A percentile compares a stretch with the other conserved stretches of the same genome.
Evolutionary conservation across 225 moss, liverwort and hornwort genomes (phyloP).

Genomic region (Lunularia cruciata): DNA sequence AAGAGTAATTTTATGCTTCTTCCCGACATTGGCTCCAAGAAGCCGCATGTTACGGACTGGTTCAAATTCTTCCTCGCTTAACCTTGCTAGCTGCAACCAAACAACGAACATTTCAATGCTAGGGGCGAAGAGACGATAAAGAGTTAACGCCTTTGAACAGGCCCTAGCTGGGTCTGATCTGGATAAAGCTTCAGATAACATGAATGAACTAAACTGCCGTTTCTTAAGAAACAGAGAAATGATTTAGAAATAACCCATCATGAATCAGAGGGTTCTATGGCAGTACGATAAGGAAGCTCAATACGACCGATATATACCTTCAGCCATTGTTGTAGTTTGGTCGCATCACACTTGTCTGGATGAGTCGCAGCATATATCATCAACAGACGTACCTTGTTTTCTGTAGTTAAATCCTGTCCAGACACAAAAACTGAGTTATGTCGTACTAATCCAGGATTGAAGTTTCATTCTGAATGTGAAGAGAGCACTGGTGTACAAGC

Average conservation of each 20-base stretch:
- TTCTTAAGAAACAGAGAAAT: too few species aligned
- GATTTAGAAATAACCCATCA: too few species aligned
- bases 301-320: conserved; percentile 50
- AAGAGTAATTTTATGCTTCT: conserved; percentile 60
- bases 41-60: conserved; percentile 72
- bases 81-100: conserved; percentile 82
- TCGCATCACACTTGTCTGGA: conserved; percentile 86
- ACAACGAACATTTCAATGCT: too few species aligned
- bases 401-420: conserved; percentile 70
- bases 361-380: conserved; percentile 82
- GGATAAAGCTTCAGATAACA: neutral
- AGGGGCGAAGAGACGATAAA: too few species aligned
- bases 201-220: too few species aligned
- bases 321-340: conserved; percentile 81
- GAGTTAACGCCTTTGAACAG: too few species aligned
- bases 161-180: neutral
- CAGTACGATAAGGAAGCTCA: too few species aligned
- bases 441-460: too few species aligned
- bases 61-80: conserved; percentile 75
- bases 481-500: too few species aligned
- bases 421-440: too few species aligned
- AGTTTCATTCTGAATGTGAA: too few species aligned
- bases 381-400: conserved; percentile 73
- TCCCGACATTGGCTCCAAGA: conserved; percentile 68
- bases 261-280: too few species aligned